Evolutionary conservation across 257 asterid species (phyloP).

Genomic region (Thymus mandschuricus): DNA sequence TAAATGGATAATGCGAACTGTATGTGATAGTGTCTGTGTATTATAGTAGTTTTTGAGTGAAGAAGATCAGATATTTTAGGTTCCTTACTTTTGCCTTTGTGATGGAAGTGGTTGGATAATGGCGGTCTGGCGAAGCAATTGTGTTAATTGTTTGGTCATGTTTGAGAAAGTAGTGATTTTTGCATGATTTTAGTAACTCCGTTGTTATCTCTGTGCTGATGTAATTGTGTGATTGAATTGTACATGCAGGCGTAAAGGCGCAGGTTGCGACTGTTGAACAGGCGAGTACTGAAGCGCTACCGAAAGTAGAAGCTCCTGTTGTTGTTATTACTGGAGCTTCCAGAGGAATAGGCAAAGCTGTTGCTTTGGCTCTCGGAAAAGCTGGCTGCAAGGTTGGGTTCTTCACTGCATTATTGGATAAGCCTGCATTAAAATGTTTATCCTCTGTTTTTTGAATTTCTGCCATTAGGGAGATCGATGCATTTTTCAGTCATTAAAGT

Average conservation of each 20-base stretch:
- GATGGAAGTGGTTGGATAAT: background rate
- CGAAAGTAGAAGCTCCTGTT: constrained; percentile 78
- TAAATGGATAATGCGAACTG: too few species aligned
- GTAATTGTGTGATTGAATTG: constrained; percentile 1
- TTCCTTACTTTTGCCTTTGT: constrained; percentile 1
- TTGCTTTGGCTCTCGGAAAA: constrained; percentile 88
- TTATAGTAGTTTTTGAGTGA: background rate
- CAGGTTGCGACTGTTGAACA: constrained; percentile 68
- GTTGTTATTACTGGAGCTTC: constrained; percentile 95
- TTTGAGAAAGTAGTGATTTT: background rate
- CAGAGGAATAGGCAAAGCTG: constrained; percentile 93
- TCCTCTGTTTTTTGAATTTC: background rate
- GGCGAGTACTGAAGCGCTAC: constrained; percentile 47
- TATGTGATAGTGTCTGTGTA: background rate
- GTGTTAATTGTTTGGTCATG: constrained; percentile 9
- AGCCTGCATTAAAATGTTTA: constrained; percentile 13
- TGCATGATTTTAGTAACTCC: background rate
- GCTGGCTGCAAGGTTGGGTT: constrained; percentile 90
- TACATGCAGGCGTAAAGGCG: constrained; percentile 64
- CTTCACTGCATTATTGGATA: background rate
- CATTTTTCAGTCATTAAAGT: constrained; percentile 20
- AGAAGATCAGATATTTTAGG: background rate
- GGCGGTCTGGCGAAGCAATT: background rate
- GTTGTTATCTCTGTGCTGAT: background rate
- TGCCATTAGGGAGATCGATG: constrained; percentile 5